Evolutionary conservation across 1,139 yeast genomes (phyloP).

Genomic region (Taiozyma onychis): DNA sequence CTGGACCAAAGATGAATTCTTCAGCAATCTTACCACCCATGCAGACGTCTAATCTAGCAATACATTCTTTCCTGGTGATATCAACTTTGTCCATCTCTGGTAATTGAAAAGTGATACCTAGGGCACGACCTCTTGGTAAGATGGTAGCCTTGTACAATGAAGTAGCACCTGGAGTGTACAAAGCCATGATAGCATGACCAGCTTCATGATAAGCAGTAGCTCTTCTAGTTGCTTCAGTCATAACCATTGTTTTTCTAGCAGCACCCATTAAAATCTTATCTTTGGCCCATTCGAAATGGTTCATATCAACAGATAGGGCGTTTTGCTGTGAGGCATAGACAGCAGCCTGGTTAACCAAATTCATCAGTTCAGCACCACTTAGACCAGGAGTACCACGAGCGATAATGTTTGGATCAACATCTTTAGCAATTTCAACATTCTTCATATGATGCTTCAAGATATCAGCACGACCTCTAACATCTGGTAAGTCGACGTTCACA

Average conservation of each 20-base stretch:
- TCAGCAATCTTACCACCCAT: conserved; percentile 99
- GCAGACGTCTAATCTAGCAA: conserved; percentile 90
- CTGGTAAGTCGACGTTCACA: conserved; percentile 94
- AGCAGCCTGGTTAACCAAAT: conserved; percentile 96
- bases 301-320: conserved; percentile 86
- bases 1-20: conserved; percentile 84
- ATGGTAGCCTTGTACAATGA: conserved; percentile 96
- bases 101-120: conserved; percentile 93
- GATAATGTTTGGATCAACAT: conserved; percentile 80
- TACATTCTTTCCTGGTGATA: conserved; percentile 81
- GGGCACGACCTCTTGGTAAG: conserved; percentile 92
- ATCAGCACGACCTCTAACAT: conserved; percentile 94
- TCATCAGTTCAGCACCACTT: conserved; percentile 95
- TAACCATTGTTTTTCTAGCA: conserved; percentile 94
- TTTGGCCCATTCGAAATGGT: conserved; percentile 97
- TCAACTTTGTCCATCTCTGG: conserved; percentile 99
- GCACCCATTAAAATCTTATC: conserved; percentile 98
- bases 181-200: conserved; percentile 97
- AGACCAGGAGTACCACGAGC: conserved; percentile 98
- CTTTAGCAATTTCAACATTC: conserved; percentile 78
- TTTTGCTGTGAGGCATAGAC: conserved; percentile 91
- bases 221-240: conserved; percentile 88
- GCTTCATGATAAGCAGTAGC: conserved; percentile 99
- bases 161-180: conserved; percentile 93
- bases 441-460: conserved; percentile 89